phyloP scores from a whole-genome alignment of 768 basidiomycete genomes.

The Boletus sensibilis region DNA sequence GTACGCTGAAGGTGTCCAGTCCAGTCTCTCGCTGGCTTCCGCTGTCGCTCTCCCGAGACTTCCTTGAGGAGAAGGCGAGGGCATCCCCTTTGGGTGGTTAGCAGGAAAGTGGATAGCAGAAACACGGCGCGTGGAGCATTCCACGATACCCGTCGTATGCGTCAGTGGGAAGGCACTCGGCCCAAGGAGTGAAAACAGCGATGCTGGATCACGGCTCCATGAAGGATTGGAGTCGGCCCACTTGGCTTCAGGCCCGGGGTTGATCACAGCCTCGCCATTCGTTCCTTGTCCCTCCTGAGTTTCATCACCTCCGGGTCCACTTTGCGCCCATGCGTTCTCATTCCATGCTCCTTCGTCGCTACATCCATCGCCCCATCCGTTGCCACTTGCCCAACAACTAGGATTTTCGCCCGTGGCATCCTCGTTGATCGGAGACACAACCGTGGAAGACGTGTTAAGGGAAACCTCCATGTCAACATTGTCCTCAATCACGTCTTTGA shows the following conservation, averaged over 20 bases:
- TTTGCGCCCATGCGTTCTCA: slow-evolving; percentile 14
- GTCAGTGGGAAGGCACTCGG: slow-evolving; percentile 58
- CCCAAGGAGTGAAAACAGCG: slow-evolving; percentile 49
- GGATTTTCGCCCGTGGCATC: neutral
- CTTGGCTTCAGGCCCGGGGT: neutral
- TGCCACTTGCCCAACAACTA: slow-evolving; percentile 8
- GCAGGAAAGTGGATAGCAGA: slow-evolving; percentile 44
- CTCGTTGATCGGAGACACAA: neutral
- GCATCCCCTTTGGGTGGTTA: slow-evolving; percentile 15
- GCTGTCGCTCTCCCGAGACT: slow-evolving; percentile 3
- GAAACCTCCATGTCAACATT: slow-evolving; percentile 24
- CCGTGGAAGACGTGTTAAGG: neutral
- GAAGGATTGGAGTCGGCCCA: slow-evolving; percentile 21
- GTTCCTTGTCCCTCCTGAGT: slow-evolving; percentile 9
- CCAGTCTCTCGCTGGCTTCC: neutral
- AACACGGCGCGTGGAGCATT: slow-evolving; percentile 61
- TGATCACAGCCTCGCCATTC: neutral
- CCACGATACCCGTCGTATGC: slow-evolving; percentile 64
- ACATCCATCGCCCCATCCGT: slow-evolving; percentile 5
- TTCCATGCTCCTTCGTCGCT: neutral
- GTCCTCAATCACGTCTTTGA: slow-evolving; percentile 32
- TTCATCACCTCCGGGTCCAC: slow-evolving; percentile 2
- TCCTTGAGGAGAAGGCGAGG: neutral
- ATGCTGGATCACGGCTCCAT: slow-evolving; percentile 23
- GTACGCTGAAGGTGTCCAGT: slow-evolving; percentile 22